Conservation (phyloP, 208 protist species). For the Plasmodiophora brassicae region DNA sequence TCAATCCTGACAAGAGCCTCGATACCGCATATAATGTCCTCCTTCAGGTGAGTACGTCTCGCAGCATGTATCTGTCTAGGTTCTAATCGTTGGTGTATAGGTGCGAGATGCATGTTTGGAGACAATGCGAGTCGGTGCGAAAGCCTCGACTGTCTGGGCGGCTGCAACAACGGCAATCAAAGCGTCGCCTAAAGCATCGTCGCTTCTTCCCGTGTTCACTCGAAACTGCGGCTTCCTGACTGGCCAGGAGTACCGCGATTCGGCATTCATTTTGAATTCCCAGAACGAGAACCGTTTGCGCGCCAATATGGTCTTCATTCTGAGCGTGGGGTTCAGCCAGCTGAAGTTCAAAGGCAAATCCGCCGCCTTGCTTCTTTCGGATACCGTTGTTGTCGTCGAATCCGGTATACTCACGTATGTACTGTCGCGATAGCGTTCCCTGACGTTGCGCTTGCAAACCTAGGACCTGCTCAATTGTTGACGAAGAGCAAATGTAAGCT, state of each 20-base stretch:
- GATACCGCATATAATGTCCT: conserved; percentile 51
- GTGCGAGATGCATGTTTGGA: conserved; percentile 47
- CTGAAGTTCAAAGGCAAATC: conserved; percentile 12
- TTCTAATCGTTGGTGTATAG: background rate
- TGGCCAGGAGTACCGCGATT: conserved; percentile 64
- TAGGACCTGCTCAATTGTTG: background rate
- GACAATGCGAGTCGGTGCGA: conserved; percentile 39
- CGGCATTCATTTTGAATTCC: conserved; percentile 44
- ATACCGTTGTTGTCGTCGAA: conserved; percentile 58
- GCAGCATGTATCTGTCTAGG: background rate
- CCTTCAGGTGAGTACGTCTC: conserved; percentile 29
- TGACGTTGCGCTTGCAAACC: background rate
- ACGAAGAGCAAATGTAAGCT: background rate
- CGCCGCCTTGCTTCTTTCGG: conserved; percentile 54
- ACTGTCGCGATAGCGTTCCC: background rate
- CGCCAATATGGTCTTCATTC: conserved; percentile 52
- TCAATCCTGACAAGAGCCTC: conserved; percentile 61
- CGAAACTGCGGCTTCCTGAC: conserved; percentile 43
- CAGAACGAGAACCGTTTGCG: conserved; percentile 48
- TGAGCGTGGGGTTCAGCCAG: conserved; percentile 44
- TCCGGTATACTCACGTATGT: conserved; percentile 8
- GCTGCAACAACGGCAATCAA: conserved; percentile 38
- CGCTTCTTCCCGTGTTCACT: background rate
- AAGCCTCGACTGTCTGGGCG: conserved; percentile 37
- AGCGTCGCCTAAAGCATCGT: background rate